Evolutionary conservation across 2,329 filamentous ascomycete species (phyloP).

Genomic region (Penicillium hesseltinei): DNA sequence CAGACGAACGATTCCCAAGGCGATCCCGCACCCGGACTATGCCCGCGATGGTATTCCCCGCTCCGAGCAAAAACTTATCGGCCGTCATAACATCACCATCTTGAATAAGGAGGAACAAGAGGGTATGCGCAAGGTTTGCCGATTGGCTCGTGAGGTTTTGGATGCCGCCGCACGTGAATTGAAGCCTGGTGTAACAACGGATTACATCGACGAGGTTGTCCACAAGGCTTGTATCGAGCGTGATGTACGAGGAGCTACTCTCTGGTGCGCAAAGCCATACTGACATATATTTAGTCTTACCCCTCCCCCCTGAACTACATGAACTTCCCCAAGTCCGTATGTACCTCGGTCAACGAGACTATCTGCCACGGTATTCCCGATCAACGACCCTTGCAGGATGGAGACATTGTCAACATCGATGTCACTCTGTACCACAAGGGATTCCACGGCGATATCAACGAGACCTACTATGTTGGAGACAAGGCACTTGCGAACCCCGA

Average conservation of each 20-base stretch:
- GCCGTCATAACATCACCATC: slow-evolving; percentile 77
- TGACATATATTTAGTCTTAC: slow-evolving; percentile 66
- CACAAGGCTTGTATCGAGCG: slow-evolving; percentile 93
- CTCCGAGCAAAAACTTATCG: slow-evolving; percentile 63
- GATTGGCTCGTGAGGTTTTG: slow-evolving; percentile 81
- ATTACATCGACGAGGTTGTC: slow-evolving; percentile 90
- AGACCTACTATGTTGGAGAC: slow-evolving; percentile 97
- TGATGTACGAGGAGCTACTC: slow-evolving; percentile 61
- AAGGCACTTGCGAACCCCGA: slow-evolving; percentile 81
- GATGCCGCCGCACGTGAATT: slow-evolving; percentile 83
- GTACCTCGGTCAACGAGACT: slow-evolving; percentile 93
- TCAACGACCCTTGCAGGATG: slow-evolving; percentile 78
- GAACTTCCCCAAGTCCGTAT: slow-evolving; percentile 96
- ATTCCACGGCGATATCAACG: slow-evolving; percentile 95
- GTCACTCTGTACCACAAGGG: slow-evolving; percentile 91
- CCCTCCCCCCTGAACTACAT: slow-evolving; percentile 94
- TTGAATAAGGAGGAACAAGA: slow-evolving; percentile 77
- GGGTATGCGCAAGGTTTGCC: slow-evolving; percentile 90
- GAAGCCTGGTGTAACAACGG: slow-evolving; percentile 90
- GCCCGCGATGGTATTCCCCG: slow-evolving; percentile 74
- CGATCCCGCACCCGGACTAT: slow-evolving; percentile 84
- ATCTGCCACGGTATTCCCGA: slow-evolving; percentile 99
- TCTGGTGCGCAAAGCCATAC: not conserved
- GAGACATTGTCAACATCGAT: slow-evolving; percentile 96
- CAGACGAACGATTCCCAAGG: slow-evolving; percentile 69